Percentiles rank a stretch among this genome's conserved stretches.
Evolutionary conservation across 2,329 filamentous ascomycete species (phyloP).

Genomic region (Parastagonospora nodorum): DNA sequence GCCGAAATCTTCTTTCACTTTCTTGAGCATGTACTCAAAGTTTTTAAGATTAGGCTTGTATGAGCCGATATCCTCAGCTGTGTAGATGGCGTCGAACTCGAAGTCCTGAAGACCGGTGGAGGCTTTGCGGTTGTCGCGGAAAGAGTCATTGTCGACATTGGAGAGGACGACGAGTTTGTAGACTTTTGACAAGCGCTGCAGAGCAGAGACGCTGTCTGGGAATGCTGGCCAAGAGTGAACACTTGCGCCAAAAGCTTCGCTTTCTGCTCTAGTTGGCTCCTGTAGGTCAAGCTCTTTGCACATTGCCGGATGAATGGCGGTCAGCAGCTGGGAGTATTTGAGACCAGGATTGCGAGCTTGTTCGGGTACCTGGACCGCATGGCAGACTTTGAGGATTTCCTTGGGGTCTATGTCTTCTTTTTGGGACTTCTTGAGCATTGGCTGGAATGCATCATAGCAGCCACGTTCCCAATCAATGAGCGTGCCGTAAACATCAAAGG

Average conservation of each 20-base stretch:
- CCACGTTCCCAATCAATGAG: slow-evolving; percentile 79
- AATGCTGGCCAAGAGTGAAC: slow-evolving; percentile 64
- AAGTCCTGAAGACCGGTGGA: slow-evolving; percentile 57
- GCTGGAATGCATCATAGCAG: slow-evolving; percentile 60
- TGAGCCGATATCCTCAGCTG: slow-evolving; percentile 71
- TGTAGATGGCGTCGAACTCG: slow-evolving; percentile 68
- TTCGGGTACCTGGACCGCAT: slow-evolving; percentile 55
- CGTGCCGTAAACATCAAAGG: slow-evolving; percentile 81
- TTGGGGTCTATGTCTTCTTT: slow-evolving; percentile 30
- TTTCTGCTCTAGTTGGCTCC: slow-evolving; percentile 47
- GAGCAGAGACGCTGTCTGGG: slow-evolving; percentile 60
- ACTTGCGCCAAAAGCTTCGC: slow-evolving; percentile 56
- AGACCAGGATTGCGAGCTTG: slow-evolving; percentile 61
- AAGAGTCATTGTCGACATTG: slow-evolving; percentile 63
- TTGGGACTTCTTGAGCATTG: slow-evolving; percentile 50
- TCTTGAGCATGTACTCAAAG: slow-evolving; percentile 67
- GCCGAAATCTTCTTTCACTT: slow-evolving; percentile 60
- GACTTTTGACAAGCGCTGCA: slow-evolving; percentile 54
- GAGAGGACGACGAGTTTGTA: slow-evolving; percentile 66
- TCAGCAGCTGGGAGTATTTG: slow-evolving; percentile 65
- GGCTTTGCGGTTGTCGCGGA: slow-evolving; percentile 51
- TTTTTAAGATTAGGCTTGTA: slow-evolving; percentile 72
- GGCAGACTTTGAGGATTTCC: slow-evolving; percentile 48
- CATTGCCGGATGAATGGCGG: slow-evolving; percentile 54
- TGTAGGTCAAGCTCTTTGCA: slow-evolving; percentile 51